Evolutionary conservation across 2,329 filamentous ascomycete genomes (phyloP).

Genomic region (Fusarium sp.): DNA sequence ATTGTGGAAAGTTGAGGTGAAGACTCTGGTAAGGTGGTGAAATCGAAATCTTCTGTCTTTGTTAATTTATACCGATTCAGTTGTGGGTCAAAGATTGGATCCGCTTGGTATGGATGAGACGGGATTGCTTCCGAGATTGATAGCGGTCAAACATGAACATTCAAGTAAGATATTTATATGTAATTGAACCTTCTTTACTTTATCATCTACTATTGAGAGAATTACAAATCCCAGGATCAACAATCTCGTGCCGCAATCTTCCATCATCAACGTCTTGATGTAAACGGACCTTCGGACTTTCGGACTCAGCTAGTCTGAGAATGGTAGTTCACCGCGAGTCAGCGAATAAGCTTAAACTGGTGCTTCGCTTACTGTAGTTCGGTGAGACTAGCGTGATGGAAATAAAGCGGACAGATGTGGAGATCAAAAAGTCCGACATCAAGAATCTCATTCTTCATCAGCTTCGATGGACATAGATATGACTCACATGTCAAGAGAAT

Average conservation of each 20-base stretch:
- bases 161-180: neutral
- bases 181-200: too few relatives aligned
- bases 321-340: neutral
- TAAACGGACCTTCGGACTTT: neutral
- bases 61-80: slow-evolving; percentile 2
- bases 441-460: neutral
- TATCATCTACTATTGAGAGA: too few relatives aligned
- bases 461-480: too few relatives aligned
- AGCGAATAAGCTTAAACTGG: slow-evolving; percentile 12
- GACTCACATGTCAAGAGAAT: too few relatives aligned
- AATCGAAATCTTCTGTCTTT: neutral
- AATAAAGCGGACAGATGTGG: neutral
- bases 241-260: too few relatives aligned
- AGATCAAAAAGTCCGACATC: neutral
- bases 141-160: accelerated
- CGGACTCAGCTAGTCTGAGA: neutral
- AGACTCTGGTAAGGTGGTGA: neutral
- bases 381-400: neutral
- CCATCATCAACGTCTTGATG: too few relatives aligned
- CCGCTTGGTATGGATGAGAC: neutral
- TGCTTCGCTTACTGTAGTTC: neutral
- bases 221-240: neutral
- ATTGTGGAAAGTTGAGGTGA: neutral
- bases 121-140: neutral
- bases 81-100: neutral